Evolutionary conservation across 2,329 filamentous ascomycete species (phyloP), one percentile per base, ranked within the genome.

Genomic region (Claviceps arundinis): DNA sequence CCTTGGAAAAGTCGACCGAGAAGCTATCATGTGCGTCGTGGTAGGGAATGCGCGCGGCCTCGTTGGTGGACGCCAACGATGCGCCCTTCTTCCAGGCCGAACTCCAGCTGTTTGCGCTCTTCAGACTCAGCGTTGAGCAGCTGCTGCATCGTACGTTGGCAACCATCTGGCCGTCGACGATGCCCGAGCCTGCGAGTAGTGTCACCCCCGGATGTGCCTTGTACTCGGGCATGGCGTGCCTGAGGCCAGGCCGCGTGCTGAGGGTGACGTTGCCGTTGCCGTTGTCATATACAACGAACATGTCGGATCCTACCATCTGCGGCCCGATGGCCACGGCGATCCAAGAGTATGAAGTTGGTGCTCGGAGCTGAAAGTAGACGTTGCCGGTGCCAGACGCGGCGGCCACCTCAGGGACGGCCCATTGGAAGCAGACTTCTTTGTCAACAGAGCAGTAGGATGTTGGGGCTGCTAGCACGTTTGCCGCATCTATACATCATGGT

Each of bases 221-320:
- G 63, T 76, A 74, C 26, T 64, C 47, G 0, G 82, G 82, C 67
- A 69, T 64, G 38, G 62, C 56, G 56, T 83, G 69, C 7, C 71
- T 70, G 0, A 59, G 65, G 34, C 74, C 77, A 3, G 63, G 58
- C 22, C 82, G 75, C 1, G 80, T 72, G 55, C 80, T 83, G 50
- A 84, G 61, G 1, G 81, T 85, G 24, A 84, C 71, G 60, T 84
- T 83, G 55, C 75, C 75, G 3, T 58, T 56, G 54, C 78, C 77
- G 56, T 81, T 71, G 46, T 76, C 66, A 63, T 85, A 85, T 57
- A 84, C 70, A 59, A 85, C 56, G 60, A 85, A 83, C 53, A 84
- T 81, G 61, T 80, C 75, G 48, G 80, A 64, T 37, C 72, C 75
- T 14, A 62, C 42, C 81, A 85, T 85, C 43, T 56, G 54, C 0